Percentiles rank a stretch among this genome's conserved stretches.
Evolutionary conservation across 257 asterid species (phyloP).

Genomic region (Sherardia arvensis): DNA sequence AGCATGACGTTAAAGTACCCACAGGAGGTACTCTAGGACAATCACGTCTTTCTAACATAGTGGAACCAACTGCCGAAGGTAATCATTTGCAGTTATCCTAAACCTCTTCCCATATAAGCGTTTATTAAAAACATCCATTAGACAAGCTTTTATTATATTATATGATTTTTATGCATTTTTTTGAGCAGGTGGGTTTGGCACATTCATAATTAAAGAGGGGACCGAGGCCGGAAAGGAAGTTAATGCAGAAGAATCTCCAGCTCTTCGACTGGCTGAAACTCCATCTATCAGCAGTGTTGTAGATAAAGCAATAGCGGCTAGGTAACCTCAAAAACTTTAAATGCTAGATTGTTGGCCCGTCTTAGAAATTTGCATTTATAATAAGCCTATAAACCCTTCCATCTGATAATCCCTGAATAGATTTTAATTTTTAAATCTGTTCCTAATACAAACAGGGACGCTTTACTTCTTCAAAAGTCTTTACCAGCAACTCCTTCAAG

Average conservation of each 20-base stretch:
- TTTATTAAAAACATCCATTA: not conserved
- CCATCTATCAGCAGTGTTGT: slow-evolving; percentile 33
- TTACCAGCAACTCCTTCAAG: slow-evolving; percentile 24
- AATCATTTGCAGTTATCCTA: slow-evolving; percentile 8
- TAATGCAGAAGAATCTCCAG: slow-evolving; percentile 33
- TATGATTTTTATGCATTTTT: slow-evolving; percentile 8
- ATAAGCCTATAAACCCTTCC: not conserved
- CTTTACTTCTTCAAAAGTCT: slow-evolving; percentile 23
- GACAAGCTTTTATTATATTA: not conserved
- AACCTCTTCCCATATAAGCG: not conserved
- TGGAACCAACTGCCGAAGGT: slow-evolving; percentile 49
- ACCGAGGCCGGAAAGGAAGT: slow-evolving; percentile 34
- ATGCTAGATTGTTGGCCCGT: not conserved
- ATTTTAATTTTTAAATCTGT: not conserved
- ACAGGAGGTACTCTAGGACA: slow-evolving; percentile 25
- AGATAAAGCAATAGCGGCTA: slow-evolving; percentile 37
- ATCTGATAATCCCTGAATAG: not conserved
- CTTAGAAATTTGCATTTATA: not conserved
- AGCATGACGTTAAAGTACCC: slow-evolving; percentile 18
- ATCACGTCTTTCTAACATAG: slow-evolving; percentile 18
- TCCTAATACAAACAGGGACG: slow-evolving; percentile 16
- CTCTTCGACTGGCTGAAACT: slow-evolving; percentile 31
- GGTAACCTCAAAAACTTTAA: slow-evolving; percentile 29
- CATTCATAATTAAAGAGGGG: slow-evolving; percentile 59
- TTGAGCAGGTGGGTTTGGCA: slow-evolving; percentile 77